Base-by-base conservation (phyloP, 805 yeast species). In the Starmerella davenportii region DNA sequence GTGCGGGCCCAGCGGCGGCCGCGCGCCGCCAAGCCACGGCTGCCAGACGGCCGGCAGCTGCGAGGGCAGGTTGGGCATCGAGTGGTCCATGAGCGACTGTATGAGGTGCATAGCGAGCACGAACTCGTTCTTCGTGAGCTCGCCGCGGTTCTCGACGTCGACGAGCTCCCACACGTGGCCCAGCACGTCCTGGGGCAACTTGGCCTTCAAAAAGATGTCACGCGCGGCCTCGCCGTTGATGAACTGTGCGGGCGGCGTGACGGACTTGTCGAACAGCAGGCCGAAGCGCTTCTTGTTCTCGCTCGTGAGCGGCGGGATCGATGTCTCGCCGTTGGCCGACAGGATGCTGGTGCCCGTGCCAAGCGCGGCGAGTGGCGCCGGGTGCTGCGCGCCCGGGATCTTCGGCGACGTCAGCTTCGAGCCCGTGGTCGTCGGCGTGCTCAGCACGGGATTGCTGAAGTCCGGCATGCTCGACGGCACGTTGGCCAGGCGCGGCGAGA, bases 51-150 rank as follows among this genome's bases (percentile, higher is more conserved):
- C 49, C 2, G 79, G 74, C 28, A 74, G 47, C 1, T 55, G 31
- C 5, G 58, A 44, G 5, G 80, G 76, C 50, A 82, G 61, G 36
- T 72, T 70, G 36, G 66, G 68, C 48, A 82, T 59, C 3, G 71
- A 49, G 30, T 82, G 79, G 50, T 72, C 70, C 51, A 82, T 64
- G 24, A 77, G 62, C 48, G 82, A 75, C 57, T 87, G 95, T 46
- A 90, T 81, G 54, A 90, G 66, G 58, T 80, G 93, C 98, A 90
- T 87, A 5, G 96, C 95, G 51, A 87, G 70, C 34, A 81, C 71
- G 51, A 90, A 90, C 54, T 81, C 85, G 14, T 74, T 67, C 52
- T 74, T 70, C 40, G 70, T 66, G 50, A 90, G 69, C 40, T 70
- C 64, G 4, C 98, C 98, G 1, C 69, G 59, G 48, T 74, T 74